Base-by-base conservation (phyloP, 306 rosid species). In the Vachellia collinsii region DNA sequence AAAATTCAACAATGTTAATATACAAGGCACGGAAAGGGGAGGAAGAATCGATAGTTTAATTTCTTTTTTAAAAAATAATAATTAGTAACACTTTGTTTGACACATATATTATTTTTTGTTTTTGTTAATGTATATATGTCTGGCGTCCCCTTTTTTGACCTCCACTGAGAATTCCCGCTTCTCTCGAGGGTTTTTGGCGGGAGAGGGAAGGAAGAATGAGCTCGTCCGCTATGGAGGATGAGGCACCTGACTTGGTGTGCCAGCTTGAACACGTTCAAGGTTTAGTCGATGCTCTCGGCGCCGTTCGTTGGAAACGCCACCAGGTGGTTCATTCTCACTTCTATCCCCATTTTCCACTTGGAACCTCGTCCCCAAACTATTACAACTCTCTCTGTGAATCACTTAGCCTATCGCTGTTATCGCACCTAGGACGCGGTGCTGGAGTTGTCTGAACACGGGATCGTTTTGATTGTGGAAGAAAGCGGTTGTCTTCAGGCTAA, bases 251-350 rank as follows among this genome's bases (percentile, higher is more conserved):
- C 62, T 88, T 94, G 72, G 72, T 90, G n/a, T 91, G 99, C 79
- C 84, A 90, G 71, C 83, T 93, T 0, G 97, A 91, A 83, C 90
- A 90, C 84, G 97, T 91, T 48, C 99, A 94, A 72, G 97, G 99
- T 29, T 83, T 93, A 79, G 99, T 91, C 22, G 97, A 90, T 70
- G 97, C 97, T 2, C 89, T 92, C 86, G 87, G 87, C 74, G 89
- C 99, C 78, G 97, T 89, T 78, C 89, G 97, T 22, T 93, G 99
- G 99, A 94, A 94, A 44, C 99, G 97, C 81, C 94, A 90, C 48
- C 97, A 94, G 92, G 97, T 90, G 6, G 5, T n/a, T 17, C 7
- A 19, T 17, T 58, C 77, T 61, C 70, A 25, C 46, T 3, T 10
- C 0, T 34, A 29, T 42, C 75, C 50, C 34, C 59, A 53, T 53